phyloP scores from a whole-genome alignment of 768 basidiomycete species.

The Pisolithus microcarpus region DNA sequence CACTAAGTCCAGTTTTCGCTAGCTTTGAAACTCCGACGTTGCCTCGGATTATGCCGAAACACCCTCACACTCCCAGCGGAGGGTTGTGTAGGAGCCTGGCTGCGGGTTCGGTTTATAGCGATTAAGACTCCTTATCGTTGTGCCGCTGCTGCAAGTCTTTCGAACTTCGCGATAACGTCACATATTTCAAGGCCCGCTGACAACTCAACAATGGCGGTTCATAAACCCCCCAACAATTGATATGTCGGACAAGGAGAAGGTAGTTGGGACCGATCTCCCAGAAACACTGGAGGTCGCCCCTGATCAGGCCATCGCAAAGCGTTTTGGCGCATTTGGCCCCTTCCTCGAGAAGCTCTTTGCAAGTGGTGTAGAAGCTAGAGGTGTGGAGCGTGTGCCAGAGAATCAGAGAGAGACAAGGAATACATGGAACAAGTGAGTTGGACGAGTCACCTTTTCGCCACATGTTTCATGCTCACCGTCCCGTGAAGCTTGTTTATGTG shows the following conservation, averaged over 20 bases:
- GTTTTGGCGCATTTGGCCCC: constrained; percentile 26
- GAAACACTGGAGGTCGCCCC: constrained; percentile 22
- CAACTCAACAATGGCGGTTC: too few species aligned
- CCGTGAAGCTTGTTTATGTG: constrained; percentile 36
- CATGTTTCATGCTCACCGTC: constrained; percentile 1
- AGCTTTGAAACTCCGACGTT: too few species aligned
- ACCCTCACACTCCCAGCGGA: too few species aligned
- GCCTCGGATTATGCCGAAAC: too few species aligned
- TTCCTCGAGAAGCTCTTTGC: constrained; percentile 35
- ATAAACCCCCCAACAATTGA: too few species aligned
- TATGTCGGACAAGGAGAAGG: constrained; percentile 22
- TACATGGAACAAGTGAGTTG: constrained; percentile 37
- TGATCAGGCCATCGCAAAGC: constrained; percentile 20
- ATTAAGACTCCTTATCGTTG: too few species aligned
- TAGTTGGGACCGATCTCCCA: neutral
- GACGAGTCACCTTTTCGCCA: neutral
- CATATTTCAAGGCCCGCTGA: too few species aligned
- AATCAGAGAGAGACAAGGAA: constrained; percentile 38
- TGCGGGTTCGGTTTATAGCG: too few species aligned
- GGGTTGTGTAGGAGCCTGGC: too few species aligned
- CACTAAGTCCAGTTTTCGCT: too few species aligned
- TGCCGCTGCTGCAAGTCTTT: too few species aligned
- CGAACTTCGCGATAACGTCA: too few species aligned
- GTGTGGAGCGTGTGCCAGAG: constrained; percentile 49
- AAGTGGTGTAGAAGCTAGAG: constrained; percentile 46